Evolutionary conservation across 495 filamentous ascomycete genomes (phyloP).

Genomic region (Neurospora discreta): DNA sequence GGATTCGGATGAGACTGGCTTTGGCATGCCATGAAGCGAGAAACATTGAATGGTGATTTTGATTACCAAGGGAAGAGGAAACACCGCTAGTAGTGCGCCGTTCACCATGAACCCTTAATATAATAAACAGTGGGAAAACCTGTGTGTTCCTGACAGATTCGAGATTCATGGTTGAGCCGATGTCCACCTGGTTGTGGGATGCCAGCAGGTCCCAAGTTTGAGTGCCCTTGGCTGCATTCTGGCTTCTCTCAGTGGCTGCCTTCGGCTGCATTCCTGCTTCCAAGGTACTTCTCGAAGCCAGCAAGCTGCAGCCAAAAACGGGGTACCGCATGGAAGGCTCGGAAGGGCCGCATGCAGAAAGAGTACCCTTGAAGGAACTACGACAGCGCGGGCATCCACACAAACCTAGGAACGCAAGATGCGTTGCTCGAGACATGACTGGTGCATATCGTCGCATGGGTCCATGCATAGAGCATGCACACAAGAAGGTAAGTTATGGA

Average conservation of each 20-base stretch:
- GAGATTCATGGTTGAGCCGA: not conserved
- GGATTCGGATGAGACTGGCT: not conserved
- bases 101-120: not conserved
- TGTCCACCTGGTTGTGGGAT: not conserved
- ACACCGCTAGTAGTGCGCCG: not conserved
- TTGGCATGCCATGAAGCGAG: not conserved
- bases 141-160: not conserved
- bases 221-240: not conserved
- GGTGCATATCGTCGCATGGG: not conserved
- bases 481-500: not conserved
- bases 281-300: not conserved
- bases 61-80: not conserved
- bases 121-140: not conserved
- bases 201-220: not conserved
- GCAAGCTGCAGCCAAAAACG: not conserved
- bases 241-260: not conserved
- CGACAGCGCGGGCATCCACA: not conserved
- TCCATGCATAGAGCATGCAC: not conserved
- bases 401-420: not conserved
- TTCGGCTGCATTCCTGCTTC: not conserved
- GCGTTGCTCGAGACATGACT: not conserved
- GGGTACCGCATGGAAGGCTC: conserved; percentile 9
- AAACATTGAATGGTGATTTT: not conserved
- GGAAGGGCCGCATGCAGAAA: conserved; percentile 9
- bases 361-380: not conserved